phyloP scores from a whole-genome alignment of 805 yeast species.

The Saccharomycopsis fermentans region DNA sequence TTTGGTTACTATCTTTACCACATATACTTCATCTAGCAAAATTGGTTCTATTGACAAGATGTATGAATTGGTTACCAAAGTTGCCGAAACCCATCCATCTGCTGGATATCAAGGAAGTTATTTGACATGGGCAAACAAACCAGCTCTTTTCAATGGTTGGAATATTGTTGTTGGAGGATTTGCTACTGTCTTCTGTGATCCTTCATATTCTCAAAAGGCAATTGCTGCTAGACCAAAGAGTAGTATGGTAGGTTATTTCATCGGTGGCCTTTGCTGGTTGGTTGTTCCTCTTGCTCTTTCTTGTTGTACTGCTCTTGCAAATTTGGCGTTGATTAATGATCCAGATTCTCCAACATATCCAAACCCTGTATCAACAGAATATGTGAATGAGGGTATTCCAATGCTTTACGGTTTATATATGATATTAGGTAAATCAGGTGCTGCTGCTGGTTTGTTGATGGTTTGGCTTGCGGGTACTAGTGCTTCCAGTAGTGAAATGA shows the following conservation, averaged over 20 bases:
- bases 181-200: slow-evolving; percentile 29
- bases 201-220: slow-evolving; percentile 35
- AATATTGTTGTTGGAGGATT: slow-evolving; percentile 28
- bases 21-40: slow-evolving; percentile 25
- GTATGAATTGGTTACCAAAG: slow-evolving; percentile 32
- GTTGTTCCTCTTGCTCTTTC: slow-evolving; percentile 31
- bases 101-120: slow-evolving; percentile 26
- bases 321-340: slow-evolving; percentile 27
- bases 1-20: slow-evolving; percentile 27
- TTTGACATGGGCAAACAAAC: slow-evolving; percentile 28
- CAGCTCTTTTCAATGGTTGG: slow-evolving; percentile 24
- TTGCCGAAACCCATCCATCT: slow-evolving; percentile 26
- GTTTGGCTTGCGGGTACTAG: slow-evolving; percentile 33
- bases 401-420: slow-evolving; percentile 32
- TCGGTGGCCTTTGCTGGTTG: slow-evolving; percentile 32
- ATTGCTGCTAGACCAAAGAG: slow-evolving; percentile 30
- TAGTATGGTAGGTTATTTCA: slow-evolving; percentile 28
- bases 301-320: slow-evolving; percentile 28
- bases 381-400: slow-evolving; percentile 31
- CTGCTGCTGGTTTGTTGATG: slow-evolving; percentile 32
- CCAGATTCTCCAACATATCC: slow-evolving; percentile 25
- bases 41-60: slow-evolving; percentile 37
- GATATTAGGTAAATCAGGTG: slow-evolving; percentile 34
- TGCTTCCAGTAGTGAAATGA: slow-evolving; percentile 31
- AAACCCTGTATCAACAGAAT: slow-evolving; percentile 27